Evolutionary conservation across 106 monocot genomes (phyloP).

Genomic region (Cymbidium sinense): DNA sequence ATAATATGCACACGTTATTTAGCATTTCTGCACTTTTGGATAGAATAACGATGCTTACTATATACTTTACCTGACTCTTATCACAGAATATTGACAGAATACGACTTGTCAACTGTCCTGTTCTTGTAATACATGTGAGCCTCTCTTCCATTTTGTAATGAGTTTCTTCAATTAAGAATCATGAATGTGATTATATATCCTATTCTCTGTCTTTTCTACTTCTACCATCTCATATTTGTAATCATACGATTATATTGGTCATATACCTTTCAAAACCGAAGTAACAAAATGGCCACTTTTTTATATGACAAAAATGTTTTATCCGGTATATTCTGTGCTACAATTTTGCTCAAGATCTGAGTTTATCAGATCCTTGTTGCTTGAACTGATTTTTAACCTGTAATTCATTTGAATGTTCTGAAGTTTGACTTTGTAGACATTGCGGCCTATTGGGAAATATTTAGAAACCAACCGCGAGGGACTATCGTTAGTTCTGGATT

Average conservation of each 20-base stretch:
- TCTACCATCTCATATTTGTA: not conserved
- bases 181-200: not conserved
- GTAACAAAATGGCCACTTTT: not conserved
- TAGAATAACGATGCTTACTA: not conserved
- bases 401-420: not conserved
- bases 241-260: not conserved
- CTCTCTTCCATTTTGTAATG: not conserved
- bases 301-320: not conserved
- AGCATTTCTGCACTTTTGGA: not conserved
- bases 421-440: not conserved
- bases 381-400: not conserved
- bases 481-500: not conserved
- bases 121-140: constrained; percentile 15
- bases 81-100: constrained; percentile 11
- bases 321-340: not conserved
- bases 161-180: not conserved
- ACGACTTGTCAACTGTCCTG: constrained; percentile 10
- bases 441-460: not conserved
- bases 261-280: not conserved
- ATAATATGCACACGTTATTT: not conserved
- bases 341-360: not conserved
- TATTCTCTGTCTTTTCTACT: not conserved
- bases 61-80: not conserved
- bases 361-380: not conserved
- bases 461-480: not conserved